Evolutionary conservation across 2,329 filamentous ascomycete genomes (phyloP), one percentile per base, ranked within the genome.

Genomic region (Calycina marina): DNA sequence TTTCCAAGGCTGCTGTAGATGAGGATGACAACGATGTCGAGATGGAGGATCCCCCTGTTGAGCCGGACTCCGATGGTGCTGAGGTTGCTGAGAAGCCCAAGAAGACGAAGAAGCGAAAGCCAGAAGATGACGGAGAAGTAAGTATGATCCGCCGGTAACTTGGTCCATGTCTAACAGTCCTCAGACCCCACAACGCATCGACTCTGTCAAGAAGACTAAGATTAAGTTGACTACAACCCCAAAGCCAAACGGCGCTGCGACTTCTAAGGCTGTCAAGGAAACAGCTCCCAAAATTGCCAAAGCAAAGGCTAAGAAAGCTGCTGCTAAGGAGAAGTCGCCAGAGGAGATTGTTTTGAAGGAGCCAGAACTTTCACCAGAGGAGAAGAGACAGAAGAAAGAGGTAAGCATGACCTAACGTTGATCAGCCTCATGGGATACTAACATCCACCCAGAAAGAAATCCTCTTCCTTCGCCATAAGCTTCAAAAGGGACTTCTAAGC

Each of bases 401-500:
- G 70, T 67, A 57, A 32, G 61, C 55, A 25, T 4, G n/a, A n/a
- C n/a, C n/a, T n/a, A n/a, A n/a, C 15, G 25, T 25, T 8, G 6
- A 26, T 9, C 24, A n/a, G 17, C 29, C 12, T 24, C 16, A 18
- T 31, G 12, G 12, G 11, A 14, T 9, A 27, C 58, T 67, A 47
- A 68, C 41, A 31, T 4, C 5, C 24, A 14, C 18, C 34, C 43
- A 80, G 67, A 77, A 73, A 44, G 75, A 81, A 45, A 84, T 98
- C n/a, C 62, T 94, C 18, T 96, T 92, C 56, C 69, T 94, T 24
- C 80, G 90, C 41, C 88, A 98, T 59, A 84, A 86, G 55, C 73
- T 98, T 18, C 90, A 98, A 53, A 92, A 93, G 55, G 86, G 86
- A 1, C 85, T 98, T 47, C 66, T 98, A 26, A 81, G 80, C 14